Base-by-base conservation (phyloP, 257 asterid species). In the Solanum dulcamara region DNA sequence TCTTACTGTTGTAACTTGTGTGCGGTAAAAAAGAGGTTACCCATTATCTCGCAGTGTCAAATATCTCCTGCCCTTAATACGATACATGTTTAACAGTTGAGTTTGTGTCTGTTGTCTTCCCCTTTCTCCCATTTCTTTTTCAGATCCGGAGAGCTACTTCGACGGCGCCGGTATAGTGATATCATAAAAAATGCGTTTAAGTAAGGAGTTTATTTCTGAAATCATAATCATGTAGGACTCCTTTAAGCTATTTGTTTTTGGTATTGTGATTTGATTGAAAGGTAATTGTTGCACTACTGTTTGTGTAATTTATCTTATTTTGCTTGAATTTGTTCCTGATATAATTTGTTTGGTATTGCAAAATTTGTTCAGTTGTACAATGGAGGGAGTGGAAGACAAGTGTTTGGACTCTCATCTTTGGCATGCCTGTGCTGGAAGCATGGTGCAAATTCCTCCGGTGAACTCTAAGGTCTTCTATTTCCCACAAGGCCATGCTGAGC, bases 401-500 rank as follows among this genome's bases (percentile, higher is more conserved):
- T 57, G 85, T 83, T 82, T 92, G 88, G 94, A 93, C 79, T 84
- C 93, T 46, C 93, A 91, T 91, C 87, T 92, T 59, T 93, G 97
- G 97, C 93, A 92, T 44, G 95, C 94, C 13, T 93, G 95, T 68
- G 95, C 97, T 0, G 97, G 95, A 12, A 90, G 89, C 6, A 93
- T 92, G 95, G 94, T 93, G 24, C 92, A 91, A 55, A 89, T 92
- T 89, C 97, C 97, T 68, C n/a, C 84, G 10, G 89, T 89, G 86
- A 90, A 92, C 90, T 87, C 94, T 10, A 90, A 85, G 59, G 89
- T 93, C 15, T 89, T 83, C 80, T 93, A 91, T 83, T 93, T 92
- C 71, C 93, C 95, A 1, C 97, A 93, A 87, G 97, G 97, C 10
- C 95, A 93, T 38, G 94, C 95, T 2, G 97, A 92, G 87, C 97